Evolutionary conservation across 495 filamentous ascomycete species (phyloP), one percentile per base, ranked within the genome.

Genomic region (Aspergillus indologenus): DNA sequence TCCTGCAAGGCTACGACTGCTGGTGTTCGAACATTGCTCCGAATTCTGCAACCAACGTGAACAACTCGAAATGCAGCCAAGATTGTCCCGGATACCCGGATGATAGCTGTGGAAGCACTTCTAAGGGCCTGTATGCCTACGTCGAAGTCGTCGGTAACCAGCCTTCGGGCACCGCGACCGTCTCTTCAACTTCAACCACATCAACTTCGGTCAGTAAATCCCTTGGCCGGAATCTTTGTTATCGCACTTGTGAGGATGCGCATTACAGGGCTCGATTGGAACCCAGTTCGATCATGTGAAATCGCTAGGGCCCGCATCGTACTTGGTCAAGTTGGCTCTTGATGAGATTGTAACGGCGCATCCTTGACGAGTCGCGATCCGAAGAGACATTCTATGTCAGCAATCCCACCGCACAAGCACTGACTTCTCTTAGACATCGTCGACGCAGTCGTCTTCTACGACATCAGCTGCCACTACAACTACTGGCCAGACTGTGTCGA

Each of bases 21-120:
- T 92, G 89, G 89, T 92, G 89, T 69, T 87, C 87, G 2, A 83
- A 92, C 62, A 86, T 86, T 61, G 77, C 75, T 14, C 90, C 89
- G 0, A 75, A 73, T 15, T 63, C 75, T 18, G 74, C 76, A 22
- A 69, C 70, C 59, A 63, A 70, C 65, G 21, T 70, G 42, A 56
- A 62, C 44, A 53, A 53, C 0, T 64, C 69, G 19, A 69, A 82
- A 17, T 92, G 89, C 70, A 75, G 75, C 58, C 64, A 73, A 8
- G 48, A 56, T 5, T 92, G 89, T 63, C 88, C 89, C 23, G 89
- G 89, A 19, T 92, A 84, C 65, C 82, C 80, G 5, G 50, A 31
- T 18, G 88, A 92, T 54, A 68, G 73, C 21, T 92, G 89, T 68
- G 89, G 89, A 53, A 82, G 77, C 61, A 54, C 69, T 42, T 57